Evolutionary conservation across 768 basidiomycete genomes (phyloP), one percentile per base, ranked within the genome.

Genomic region (Boletus tylopilopsis): DNA sequence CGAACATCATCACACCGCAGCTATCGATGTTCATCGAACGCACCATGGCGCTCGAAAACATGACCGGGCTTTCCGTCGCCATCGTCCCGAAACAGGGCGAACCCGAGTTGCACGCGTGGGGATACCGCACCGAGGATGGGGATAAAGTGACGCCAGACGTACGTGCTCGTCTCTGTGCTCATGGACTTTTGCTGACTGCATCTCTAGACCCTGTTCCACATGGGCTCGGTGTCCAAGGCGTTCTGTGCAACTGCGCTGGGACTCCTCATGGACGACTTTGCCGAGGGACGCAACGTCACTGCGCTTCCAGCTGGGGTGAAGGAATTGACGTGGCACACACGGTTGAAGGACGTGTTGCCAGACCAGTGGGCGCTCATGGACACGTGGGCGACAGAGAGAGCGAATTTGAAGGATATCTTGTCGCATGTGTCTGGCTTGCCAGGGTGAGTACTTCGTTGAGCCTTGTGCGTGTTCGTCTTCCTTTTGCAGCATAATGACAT

Each of bases 261-360:
- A 5, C 66, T 76, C 12, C 63, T 76, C 21, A 70, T 75, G 40
- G 69, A 73, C 23, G 74, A 74, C 52, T 75, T 69, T 52, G 62
- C 62, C 13, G 48, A 60, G 12, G 66, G 72, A 3, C 59, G 55
- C 21, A 74, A 73, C 35, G 50, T 55, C 6, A 69, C 73, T 0
- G 59, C 61, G 7, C 63, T 76, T 3, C 74, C 74, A 0, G 18
- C 47, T 1, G 54, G 56, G 6, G 18, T 73, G 19, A 46, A 47
- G 1, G 58, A 66, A 42, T 47, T 76, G 12, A 63, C 54, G 5
- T 76, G 73, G 73, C 54, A 66, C 13, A 71, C 72, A 0, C 69
- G 65, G 50, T 27, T 76, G 36, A 50, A 39, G 22, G 70, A 73
- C 34, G 13, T 76, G 6, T 60, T 78, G 2, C 74, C 73, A 0